Percentiles rank a stretch among this genome's conserved stretches.
These are phyloP conservation scores for Teratosphaeria pseudoeucalypti DNA, from an alignment of 2,329 filamentous ascomycete species.

Conservation along the genomic window DNA sequence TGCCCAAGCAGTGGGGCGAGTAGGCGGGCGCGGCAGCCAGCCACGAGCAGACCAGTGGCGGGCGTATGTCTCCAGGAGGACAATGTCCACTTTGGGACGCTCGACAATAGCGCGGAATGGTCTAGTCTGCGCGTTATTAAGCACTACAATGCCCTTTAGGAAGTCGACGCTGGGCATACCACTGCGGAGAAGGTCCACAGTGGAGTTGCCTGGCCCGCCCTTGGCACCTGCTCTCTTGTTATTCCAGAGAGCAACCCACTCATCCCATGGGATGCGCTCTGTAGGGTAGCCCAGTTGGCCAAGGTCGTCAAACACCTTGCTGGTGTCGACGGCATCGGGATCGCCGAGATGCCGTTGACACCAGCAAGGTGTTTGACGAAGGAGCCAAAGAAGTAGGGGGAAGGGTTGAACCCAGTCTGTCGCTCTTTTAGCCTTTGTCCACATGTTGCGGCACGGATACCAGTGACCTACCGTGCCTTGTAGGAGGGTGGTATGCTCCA, in stretches of 20 bases:
- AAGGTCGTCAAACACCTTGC: constrained; percentile 54
- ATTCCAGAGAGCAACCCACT: constrained; percentile 65
- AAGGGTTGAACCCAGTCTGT: neutral
- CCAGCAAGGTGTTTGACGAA: constrained; percentile 21
- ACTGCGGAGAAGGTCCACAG: constrained; percentile 66
- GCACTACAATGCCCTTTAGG: constrained; percentile 58
- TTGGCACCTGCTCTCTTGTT: constrained; percentile 56
- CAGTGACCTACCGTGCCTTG: neutral
- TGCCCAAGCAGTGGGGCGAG: constrained; percentile 31
- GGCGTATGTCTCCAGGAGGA: constrained; percentile 66
- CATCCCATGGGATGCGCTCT: constrained; percentile 54
- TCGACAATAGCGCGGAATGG: constrained; percentile 49
- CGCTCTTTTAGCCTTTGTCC: neutral
- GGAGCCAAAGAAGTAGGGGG: neutral
- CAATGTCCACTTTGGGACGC: constrained; percentile 57
- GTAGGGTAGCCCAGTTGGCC: constrained; percentile 62
- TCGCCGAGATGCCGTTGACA: constrained; percentile 63
- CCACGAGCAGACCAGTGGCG: constrained; percentile 72
- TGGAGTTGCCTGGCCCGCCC: constrained; percentile 61
- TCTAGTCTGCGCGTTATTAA: constrained; percentile 59
- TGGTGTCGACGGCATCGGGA: constrained; percentile 57
- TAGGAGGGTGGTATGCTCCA: neutral
- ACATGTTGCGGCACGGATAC: neutral
- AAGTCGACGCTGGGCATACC: constrained; percentile 71
- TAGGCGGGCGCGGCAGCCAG: constrained; percentile 58